These are phyloP conservation scores for Debaryomyces psychrophilus DNA, from an alignment of 1,139 yeast species.

Conservation along the genomic window DNA sequence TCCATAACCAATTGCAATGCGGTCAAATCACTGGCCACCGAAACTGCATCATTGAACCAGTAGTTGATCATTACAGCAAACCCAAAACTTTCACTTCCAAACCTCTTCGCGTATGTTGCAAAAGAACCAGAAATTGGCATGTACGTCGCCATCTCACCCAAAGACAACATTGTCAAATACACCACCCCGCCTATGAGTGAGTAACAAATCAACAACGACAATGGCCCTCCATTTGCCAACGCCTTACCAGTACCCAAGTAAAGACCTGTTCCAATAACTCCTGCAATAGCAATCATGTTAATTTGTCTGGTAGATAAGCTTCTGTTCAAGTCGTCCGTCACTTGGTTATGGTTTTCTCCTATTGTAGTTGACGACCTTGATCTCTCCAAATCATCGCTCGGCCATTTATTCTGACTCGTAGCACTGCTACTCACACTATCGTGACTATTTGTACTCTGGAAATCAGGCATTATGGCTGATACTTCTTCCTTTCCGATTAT, in stretches of 20 bases:
- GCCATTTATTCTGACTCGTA: background rate
- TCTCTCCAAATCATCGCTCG: slow-evolving; percentile 6
- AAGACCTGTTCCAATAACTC: slow-evolving; percentile 71
- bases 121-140: slow-evolving; percentile 68
- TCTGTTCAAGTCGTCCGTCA: slow-evolving; percentile 33
- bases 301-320: slow-evolving; percentile 55
- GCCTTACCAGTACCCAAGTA: slow-evolving; percentile 66
- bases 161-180: slow-evolving; percentile 58
- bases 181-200: slow-evolving; percentile 61
- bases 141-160: slow-evolving; percentile 69
- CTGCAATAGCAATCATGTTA: slow-evolving; percentile 67
- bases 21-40: slow-evolving; percentile 63
- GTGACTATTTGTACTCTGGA: background rate
- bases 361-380: background rate
- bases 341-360: slow-evolving; percentile 6
- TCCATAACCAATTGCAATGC: slow-evolving; percentile 60
- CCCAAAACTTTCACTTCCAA: slow-evolving; percentile 64
- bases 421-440: background rate
- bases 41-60: slow-evolving; percentile 67
- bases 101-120: slow-evolving; percentile 59
- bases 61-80: slow-evolving; percentile 65
- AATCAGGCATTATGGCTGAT: slow-evolving; percentile 3
- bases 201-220: slow-evolving; percentile 60
- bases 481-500: background rate
- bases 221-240: slow-evolving; percentile 65